Base-by-base conservation (phyloP, 2,329 filamentous ascomycete species). In the Fusarium incarnatum region DNA sequence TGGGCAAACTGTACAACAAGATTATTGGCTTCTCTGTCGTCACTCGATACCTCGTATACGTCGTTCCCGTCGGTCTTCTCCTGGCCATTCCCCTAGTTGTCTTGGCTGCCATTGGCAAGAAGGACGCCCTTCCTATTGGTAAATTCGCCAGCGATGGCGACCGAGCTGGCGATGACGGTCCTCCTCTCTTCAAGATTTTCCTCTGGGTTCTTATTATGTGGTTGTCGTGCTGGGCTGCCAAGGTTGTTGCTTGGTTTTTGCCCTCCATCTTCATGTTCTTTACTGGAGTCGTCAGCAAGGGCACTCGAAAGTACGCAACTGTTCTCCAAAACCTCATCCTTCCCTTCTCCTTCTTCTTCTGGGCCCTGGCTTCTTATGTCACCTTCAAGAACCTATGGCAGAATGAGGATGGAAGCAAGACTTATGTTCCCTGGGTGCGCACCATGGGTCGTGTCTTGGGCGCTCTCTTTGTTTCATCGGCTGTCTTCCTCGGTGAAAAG, bases 401-500 rank as follows among this genome's bases (percentile, higher is more conserved):
- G 20, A 32, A 88, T 65, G 73, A 71, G 44, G 69, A 78, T 25
- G 60, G 66, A 18, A 59, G 72, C 23, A 71, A 70, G 64, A 73
- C 80, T 15, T 72, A 77, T 32, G 79, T 87, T 8, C 70, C 78
- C 10, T 92, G 89, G 87, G 83, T 87, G 16, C 80, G 81, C n/a
- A 84, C 84, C 46, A 79, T 94, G 72, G 86, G 87, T 69, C 88
- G 87, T 52, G 84, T 95, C 18, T 82, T 95, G 8, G 88, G 87
- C 23, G 90, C 92, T 3, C 80, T 87, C 30, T 87, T 94, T 48
- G 87, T 92, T 42, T 91, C 89, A 12, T 88, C 91, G 0, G 84
- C 91, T 52, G 86, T 95, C 20, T 89, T 93, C 64, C 85, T 95
- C 18, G 88, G 83, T n/a, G 92, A 96, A 80, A 94, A 93, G 80